Evolutionary conservation across 495 filamentous ascomycete species (phyloP), one percentile per base, ranked within the genome.

Genomic region (Annulohypoxylon maeteangense): DNA sequence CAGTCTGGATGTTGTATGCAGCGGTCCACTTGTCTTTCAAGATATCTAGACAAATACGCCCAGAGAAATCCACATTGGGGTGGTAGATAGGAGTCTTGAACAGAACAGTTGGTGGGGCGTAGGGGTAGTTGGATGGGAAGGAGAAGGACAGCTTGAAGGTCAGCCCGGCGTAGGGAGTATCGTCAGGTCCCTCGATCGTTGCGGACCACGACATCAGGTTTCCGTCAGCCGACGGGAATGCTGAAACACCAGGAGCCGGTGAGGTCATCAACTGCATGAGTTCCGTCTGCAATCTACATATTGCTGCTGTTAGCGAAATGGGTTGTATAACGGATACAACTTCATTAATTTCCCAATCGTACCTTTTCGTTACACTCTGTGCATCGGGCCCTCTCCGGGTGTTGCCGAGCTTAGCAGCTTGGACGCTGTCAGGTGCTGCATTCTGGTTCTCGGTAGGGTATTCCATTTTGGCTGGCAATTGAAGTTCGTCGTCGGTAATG

Each of bases 201-300:
- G 92, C 95, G 54, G 89, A 92, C 95, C 95, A 99, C 6, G 87
- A 87, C 63, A 93, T 89, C 48, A 99, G 88, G 83, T 97, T 96
- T 77, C 92, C 92, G 74, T 95, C 92, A 29, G 89, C 89, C 68
- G 92, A 90, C 44, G 95, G 95, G 77, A 99, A 99, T 61, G 96
- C 96, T 50, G 94, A 97, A 75, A 98, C 90, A 70, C 95, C 95
- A 60, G 95, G 94, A 2, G 94, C 93, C 7, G 93, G 88, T 27
- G 93, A 93, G 71, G 93, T 92, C 95, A 99, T 99, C 40, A 99
- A 86, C 81, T 95, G 90, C 94, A 98, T 98, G 58, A 99, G 86
- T 80, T 99, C 95, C 42, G 93, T 93, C 81, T 99, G 95, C 65
- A 99, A 86, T 68, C 95, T 98, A 79, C 25, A 14, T n/a, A 48